A percentile compares a stretch with the other conserved stretches of the same genome.
Evolutionary conservation across 2,329 filamentous ascomycete species (phyloP).

Genomic region (Botrytis deweyae): DNA sequence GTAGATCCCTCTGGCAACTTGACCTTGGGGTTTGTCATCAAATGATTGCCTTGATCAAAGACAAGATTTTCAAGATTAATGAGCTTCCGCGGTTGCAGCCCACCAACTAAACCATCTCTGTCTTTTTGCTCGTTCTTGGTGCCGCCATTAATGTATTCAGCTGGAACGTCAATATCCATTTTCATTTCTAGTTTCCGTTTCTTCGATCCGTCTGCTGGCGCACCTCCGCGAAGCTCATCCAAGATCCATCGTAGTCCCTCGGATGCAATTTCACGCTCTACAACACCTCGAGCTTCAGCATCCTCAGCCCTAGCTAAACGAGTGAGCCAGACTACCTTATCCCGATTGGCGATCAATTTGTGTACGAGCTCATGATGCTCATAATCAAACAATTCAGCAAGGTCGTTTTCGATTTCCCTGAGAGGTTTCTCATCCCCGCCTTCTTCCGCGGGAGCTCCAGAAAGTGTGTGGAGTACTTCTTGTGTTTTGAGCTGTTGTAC

Average conservation of each 20-base stretch:
- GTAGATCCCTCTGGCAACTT: constrained; percentile 91
- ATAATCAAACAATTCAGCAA: constrained; percentile 98
- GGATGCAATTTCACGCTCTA: constrained; percentile 89
- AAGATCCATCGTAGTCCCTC: constrained; percentile 84
- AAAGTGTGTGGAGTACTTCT: constrained; percentile 78
- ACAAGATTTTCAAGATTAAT: constrained; percentile 95
- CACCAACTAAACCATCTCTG: constrained; percentile 73
- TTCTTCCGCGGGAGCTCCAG: constrained; percentile 70
- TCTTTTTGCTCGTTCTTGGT: constrained; percentile 51
- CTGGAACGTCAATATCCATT: constrained; percentile 84
- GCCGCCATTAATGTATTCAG: constrained; percentile 54
- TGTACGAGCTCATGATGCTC: constrained; percentile 92
- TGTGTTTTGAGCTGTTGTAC: constrained; percentile 90
- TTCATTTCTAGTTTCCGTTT: constrained; percentile 81
- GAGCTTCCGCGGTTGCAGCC: constrained; percentile 78
- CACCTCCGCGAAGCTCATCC: constrained; percentile 80
- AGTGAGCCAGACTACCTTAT: constrained; percentile 95
- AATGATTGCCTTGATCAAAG: constrained; percentile 96
- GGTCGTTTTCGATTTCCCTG: constrained; percentile 93
- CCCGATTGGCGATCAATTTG: constrained; percentile 85
- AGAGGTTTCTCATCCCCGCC: constrained; percentile 81
- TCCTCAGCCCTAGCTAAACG: constrained; percentile 80
- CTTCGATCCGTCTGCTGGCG: constrained; percentile 53
- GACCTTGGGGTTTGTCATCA: constrained; percentile 99
- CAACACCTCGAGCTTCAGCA: constrained; percentile 68